These are phyloP conservation scores for Ceratocystis alfenasii DNA, from an alignment of 2,329 filamentous ascomycete species.

Conservation along the genomic window DNA sequence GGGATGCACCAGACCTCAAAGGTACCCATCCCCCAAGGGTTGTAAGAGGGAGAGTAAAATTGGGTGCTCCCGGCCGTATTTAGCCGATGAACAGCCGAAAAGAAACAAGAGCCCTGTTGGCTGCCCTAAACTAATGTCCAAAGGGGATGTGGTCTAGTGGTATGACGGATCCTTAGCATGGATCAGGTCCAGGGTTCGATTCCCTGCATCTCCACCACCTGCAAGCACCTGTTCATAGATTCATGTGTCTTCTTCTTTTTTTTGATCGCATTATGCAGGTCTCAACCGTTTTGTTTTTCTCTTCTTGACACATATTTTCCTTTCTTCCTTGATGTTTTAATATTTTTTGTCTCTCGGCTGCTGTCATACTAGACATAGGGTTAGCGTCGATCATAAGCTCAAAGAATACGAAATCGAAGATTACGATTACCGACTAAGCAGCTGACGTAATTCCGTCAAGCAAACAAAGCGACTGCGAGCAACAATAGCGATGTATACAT, in stretches of 20 bases:
- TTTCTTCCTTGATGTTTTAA: not conserved
- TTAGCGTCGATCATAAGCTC: not conserved
- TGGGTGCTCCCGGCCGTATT: not conserved
- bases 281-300: not conserved
- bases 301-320: not conserved
- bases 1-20: too few species aligned
- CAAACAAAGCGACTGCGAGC: not conserved
- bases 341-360: not conserved
- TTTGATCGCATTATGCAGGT: not conserved
- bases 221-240: not conserved
- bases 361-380: slow-evolving; percentile 3
- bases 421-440: not conserved
- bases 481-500: not conserved
- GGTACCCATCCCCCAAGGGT: too few species aligned
- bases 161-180: slow-evolving; percentile 18
- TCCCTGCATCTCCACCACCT: slow-evolving; percentile 9
- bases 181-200: slow-evolving; percentile 18
- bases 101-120: not conserved
- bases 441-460: not conserved
- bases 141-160: slow-evolving; percentile 16
- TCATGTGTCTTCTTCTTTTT: not conserved
- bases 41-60: too few species aligned
- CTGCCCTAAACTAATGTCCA: rapidly evolving
- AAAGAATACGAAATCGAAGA: not conserved
- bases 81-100: not conserved